Percentiles rank a stretch among this genome's conserved stretches.
Conservation (phyloP, 768 basidiomycete species). For the Roridomyces roridus region DNA sequence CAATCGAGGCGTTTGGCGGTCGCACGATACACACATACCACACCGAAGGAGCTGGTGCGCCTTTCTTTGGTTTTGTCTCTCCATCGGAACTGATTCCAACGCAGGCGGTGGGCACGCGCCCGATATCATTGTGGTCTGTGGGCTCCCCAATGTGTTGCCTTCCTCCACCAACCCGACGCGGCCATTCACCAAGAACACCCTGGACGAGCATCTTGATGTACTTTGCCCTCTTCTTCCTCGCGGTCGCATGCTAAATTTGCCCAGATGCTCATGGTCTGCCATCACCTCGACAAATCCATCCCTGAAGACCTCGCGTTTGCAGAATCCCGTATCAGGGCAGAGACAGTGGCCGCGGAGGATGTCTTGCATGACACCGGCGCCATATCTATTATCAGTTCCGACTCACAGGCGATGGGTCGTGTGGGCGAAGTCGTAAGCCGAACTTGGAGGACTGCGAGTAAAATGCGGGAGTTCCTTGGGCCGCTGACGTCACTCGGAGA, state of each 20-base stretch:
- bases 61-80: neutral
- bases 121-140: conserved; percentile 97
- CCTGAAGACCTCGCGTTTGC: conserved; percentile 95
- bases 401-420: conserved; percentile 98
- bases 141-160: conserved; percentile 86
- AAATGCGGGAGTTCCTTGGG: conserved; percentile 84
- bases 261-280: conserved; percentile 99
- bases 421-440: conserved; percentile 93
- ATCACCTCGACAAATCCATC: conserved; percentile 91
- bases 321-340: conserved; percentile 94
- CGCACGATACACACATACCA: conserved; percentile 98
- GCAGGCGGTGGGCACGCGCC: conserved; percentile 94
- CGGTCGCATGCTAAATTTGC: neutral
- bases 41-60: conserved; percentile 87
- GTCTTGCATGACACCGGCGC: conserved; percentile 92
- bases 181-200: conserved; percentile 88
- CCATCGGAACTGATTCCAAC: neutral
- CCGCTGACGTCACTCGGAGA: conserved; percentile 78
- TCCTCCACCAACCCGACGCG: conserved; percentile 98
- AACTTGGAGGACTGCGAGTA: conserved; percentile 97
- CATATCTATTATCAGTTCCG: conserved; percentile 95
- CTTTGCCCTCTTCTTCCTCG: conserved; percentile 30
- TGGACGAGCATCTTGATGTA: conserved; percentile 97
- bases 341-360: conserved; percentile 98
- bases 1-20: conserved; percentile 86